These are phyloP conservation scores for Mortierella sp. DNA, from an alignment of 371 early-diverging fungal species.

Conservation along the genomic window DNA sequence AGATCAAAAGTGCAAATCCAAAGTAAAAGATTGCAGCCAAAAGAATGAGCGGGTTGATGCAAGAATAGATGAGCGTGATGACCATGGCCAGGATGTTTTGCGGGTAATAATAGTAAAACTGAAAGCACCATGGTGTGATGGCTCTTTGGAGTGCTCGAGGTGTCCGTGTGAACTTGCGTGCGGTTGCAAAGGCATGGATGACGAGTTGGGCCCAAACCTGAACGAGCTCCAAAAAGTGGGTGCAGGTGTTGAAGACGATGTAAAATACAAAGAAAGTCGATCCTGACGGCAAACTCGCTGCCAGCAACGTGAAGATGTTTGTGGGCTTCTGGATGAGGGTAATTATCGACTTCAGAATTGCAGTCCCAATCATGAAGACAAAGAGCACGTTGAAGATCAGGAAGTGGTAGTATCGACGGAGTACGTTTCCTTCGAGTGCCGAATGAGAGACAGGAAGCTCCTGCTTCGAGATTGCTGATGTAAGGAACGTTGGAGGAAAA, in stretches of 20 bases:
- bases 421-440: constrained; percentile 74
- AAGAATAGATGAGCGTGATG: constrained; percentile 86
- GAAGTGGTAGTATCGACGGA: constrained; percentile 88
- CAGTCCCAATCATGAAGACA: constrained; percentile 86
- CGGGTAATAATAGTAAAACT: constrained; percentile 75
- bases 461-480: constrained; percentile 69
- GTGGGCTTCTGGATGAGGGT: constrained; percentile 60
- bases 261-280: constrained; percentile 87
- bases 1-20: constrained; percentile 77
- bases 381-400: constrained; percentile 91
- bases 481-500: background rate
- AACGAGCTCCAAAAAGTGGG: constrained; percentile 74
- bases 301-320: constrained; percentile 44
- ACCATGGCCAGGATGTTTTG: constrained; percentile 75
- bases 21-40: constrained; percentile 83
- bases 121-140: constrained; percentile 77
- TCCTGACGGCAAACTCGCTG: constrained; percentile 57
- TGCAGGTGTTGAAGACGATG: constrained; percentile 78
- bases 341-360: constrained; percentile 80
- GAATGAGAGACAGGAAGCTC: constrained; percentile 72
- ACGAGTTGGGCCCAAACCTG: constrained; percentile 67
- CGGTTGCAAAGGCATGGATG: constrained; percentile 45
- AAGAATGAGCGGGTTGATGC: constrained; percentile 88
- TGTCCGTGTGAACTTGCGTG: constrained; percentile 62
- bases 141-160: constrained; percentile 73